Conservation (phyloP, 2,329 filamentous ascomycete species). For the Talaromyces sp. region DNA sequence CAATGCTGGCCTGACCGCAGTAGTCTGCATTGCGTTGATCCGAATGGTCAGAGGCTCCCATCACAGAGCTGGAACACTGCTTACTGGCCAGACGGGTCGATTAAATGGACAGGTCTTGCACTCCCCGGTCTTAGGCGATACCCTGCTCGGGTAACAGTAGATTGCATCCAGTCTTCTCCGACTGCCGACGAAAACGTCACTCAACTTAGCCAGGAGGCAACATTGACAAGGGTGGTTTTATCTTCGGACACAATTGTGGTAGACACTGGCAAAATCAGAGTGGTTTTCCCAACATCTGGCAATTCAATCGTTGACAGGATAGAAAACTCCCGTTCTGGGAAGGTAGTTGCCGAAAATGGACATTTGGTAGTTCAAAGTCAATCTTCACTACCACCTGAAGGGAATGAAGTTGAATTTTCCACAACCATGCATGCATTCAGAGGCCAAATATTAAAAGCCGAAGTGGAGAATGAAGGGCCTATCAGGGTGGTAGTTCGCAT, state of each 20-base stretch:
- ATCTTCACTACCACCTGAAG: constrained; percentile 38
- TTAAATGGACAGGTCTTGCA: constrained; percentile 58
- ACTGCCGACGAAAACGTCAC: constrained; percentile 7
- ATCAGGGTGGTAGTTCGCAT: constrained; percentile 46
- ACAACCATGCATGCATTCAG: constrained; percentile 43
- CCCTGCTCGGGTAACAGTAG: constrained; percentile 37
- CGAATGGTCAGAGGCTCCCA: constrained; percentile 15
- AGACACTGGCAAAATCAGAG: constrained; percentile 41
- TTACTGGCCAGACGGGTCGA: constrained; percentile 55
- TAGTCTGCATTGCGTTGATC: constrained; percentile 27
- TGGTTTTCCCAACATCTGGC: constrained; percentile 41
- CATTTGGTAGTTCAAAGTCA: constrained; percentile 51
- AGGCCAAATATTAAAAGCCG: constrained; percentile 48
- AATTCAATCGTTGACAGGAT: constrained; percentile 36
- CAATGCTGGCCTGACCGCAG: constrained; percentile 33
- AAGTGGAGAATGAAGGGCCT: constrained; percentile 39
- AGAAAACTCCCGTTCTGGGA: constrained; percentile 32
- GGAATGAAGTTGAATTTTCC: constrained; percentile 28
- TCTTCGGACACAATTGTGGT: constrained; percentile 29
- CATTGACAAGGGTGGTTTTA: not conserved
- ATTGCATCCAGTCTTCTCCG: constrained; percentile 22
- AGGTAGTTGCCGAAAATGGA: constrained; percentile 40
- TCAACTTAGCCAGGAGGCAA: not conserved
- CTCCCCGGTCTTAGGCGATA: constrained; percentile 38
- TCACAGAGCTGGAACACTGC: constrained; percentile 54